phyloP scores from a whole-genome alignment of 306 rosid genomes.

The Ochetophila trinervis region DNA sequence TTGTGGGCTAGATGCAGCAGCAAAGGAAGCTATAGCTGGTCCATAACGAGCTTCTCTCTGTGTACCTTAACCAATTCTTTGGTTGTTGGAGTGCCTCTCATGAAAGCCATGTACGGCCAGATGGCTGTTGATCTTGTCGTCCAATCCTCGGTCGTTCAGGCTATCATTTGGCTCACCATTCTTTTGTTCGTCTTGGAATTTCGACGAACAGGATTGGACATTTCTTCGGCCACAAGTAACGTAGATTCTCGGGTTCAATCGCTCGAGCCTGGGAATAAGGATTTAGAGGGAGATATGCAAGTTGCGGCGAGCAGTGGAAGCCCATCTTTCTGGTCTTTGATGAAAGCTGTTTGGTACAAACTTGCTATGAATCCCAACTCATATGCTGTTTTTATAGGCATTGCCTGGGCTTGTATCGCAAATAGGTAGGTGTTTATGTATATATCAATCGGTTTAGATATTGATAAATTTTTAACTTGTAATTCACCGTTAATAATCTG shows the following conservation, averaged over 20 bases:
- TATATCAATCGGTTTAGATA: too few relatives aligned
- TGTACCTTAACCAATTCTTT: conserved; percentile 73
- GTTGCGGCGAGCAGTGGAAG: background rate
- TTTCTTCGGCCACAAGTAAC: conserved; percentile 9
- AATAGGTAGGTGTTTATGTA: conserved; percentile 41
- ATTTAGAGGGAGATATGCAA: conserved; percentile 38
- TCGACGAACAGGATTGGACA: conserved; percentile 44
- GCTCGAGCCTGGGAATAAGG: conserved; percentile 31
- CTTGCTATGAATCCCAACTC: conserved; percentile 76
- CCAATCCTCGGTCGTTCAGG: conserved; percentile 72
- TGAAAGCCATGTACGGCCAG: conserved; percentile 73
- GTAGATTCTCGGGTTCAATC: conserved; percentile 11
- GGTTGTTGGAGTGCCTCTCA: conserved; percentile 80
- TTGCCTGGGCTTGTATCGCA: conserved; percentile 77
- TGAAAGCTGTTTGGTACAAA: conserved; percentile 69
- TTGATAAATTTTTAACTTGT: too few relatives aligned
- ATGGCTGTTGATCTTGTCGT: conserved; percentile 73
- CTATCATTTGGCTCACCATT: conserved; percentile 76
- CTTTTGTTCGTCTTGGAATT: conserved; percentile 74
- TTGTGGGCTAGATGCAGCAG: conserved; percentile 68
- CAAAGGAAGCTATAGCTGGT: conserved; percentile 74
- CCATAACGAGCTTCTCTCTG: conserved; percentile 75
- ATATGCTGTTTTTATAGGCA: conserved; percentile 70
- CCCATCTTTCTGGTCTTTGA: conserved; percentile 51
- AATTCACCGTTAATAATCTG: too few relatives aligned